Evolutionary conservation across 495 filamentous ascomycete species (phyloP).

Genomic region (Penicillium manginii): DNA sequence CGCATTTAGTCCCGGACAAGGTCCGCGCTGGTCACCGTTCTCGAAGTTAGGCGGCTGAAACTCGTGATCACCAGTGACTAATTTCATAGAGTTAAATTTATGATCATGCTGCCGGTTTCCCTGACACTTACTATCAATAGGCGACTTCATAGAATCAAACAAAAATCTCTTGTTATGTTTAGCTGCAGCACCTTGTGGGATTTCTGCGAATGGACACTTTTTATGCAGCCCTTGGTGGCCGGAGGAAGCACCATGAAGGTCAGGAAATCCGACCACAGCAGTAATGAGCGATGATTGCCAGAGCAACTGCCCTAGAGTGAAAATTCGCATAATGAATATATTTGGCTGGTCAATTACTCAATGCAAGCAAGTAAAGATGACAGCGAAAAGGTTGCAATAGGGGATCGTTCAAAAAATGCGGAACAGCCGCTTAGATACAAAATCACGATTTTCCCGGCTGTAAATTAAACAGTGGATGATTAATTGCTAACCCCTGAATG

Average conservation of each 20-base stretch:
- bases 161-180: slow-evolving; percentile 32
- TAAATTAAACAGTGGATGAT: background rate
- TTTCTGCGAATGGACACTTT: slow-evolving; percentile 29
- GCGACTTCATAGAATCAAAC: slow-evolving; percentile 27
- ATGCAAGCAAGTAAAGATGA: background rate
- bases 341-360: background rate
- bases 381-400: background rate
- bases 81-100: background rate
- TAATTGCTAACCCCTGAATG: slow-evolving; percentile 21
- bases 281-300: slow-evolving; percentile 13
- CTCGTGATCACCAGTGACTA: slow-evolving; percentile 42
- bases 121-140: slow-evolving; percentile 31
- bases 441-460: background rate
- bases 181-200: slow-evolving; percentile 1
- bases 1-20: slow-evolving; percentile 57
- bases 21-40: slow-evolving; percentile 46
- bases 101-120: background rate
- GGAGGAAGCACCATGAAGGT: slow-evolving; percentile 4
- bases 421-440: background rate
- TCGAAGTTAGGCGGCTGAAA: slow-evolving; percentile 43
- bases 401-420: background rate
- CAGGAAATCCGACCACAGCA: slow-evolving; percentile 18
- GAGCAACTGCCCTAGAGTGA: slow-evolving; percentile 10
- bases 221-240: slow-evolving; percentile 23
- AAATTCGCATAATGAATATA: slow-evolving; percentile 18